These are phyloP conservation scores for Penicillium sp. DNA, from an alignment of 2,329 filamentous ascomycete species.

Conservation along the genomic window DNA sequence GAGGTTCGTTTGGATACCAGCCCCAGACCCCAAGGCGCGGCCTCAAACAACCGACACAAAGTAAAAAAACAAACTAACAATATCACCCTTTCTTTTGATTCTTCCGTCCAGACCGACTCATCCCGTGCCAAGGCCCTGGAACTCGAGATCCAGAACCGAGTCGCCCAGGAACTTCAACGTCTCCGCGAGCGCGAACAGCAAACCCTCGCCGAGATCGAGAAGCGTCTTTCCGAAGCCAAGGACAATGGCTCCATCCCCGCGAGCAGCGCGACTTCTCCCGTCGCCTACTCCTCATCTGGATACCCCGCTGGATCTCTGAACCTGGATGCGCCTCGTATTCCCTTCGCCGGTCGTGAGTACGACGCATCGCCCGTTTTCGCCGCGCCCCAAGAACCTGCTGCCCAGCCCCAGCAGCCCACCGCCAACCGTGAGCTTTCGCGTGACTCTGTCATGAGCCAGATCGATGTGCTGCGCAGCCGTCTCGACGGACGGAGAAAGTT, in stretches of 20 bases:
- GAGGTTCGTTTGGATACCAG: conserved; percentile 56
- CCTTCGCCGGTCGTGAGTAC: conserved; percentile 37
- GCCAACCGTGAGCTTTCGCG: conserved; percentile 45
- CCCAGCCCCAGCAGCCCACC: conserved; percentile 9
- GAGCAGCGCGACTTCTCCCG: conserved; percentile 24
- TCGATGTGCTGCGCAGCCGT: conserved; percentile 52
- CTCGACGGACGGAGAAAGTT: conserved; percentile 57
- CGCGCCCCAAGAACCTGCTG: conserved; percentile 14
- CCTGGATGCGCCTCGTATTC: conserved; percentile 39
- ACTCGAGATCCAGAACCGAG: conserved; percentile 80
- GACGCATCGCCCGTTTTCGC: conserved; percentile 17
- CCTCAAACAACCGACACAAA: background rate
- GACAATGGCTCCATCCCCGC: conserved; percentile 19
- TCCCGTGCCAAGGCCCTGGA: conserved; percentile 79
- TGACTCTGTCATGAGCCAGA: conserved; percentile 51
- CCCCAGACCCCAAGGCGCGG: no score
- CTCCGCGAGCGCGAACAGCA: conserved; percentile 65
- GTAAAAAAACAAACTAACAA: conserved; percentile 1
- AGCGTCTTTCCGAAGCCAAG: conserved; percentile 48
- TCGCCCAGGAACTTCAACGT: conserved; percentile 75
- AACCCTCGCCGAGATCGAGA: conserved; percentile 62
- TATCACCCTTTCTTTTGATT: background rate
- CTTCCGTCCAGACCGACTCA: conserved; percentile 66
- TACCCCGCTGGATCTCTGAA: conserved; percentile 29
- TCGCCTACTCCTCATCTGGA: conserved; percentile 15